These are phyloP conservation scores for Chaetomiaceae sp. DNA, from an alignment of 2,329 filamentous ascomycete species.

Conservation along the genomic window DNA sequence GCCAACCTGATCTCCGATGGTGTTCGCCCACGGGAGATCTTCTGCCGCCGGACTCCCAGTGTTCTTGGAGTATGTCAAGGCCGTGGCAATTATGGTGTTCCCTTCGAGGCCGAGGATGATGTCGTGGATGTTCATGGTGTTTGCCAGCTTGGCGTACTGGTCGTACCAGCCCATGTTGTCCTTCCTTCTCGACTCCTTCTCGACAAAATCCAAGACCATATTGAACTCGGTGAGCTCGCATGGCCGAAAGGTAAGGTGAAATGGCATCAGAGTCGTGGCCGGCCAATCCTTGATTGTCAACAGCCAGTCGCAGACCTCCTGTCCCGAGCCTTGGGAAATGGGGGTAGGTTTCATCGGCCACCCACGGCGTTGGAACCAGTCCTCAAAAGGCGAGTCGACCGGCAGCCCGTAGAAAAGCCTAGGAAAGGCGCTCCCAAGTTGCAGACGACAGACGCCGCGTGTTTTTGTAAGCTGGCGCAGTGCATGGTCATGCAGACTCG, in stretches of 20 bases:
- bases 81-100: constrained; percentile 46
- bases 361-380: constrained; percentile 52
- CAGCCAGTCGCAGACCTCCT: constrained; percentile 51
- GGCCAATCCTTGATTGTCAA: constrained; percentile 49
- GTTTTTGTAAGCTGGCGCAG: constrained; percentile 45
- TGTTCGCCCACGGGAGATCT: constrained; percentile 53
- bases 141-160: constrained; percentile 50
- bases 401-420: constrained; percentile 54
- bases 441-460: constrained; percentile 49
- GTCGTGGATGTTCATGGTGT: constrained; percentile 46
- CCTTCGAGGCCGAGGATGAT: constrained; percentile 51
- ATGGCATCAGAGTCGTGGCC: constrained; percentile 36
- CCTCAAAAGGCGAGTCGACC: constrained; percentile 36
- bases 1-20: constrained; percentile 48
- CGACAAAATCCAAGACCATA: constrained; percentile 46
- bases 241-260: constrained; percentile 41
- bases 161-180: constrained; percentile 55
- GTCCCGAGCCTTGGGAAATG: constrained; percentile 43
- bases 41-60: constrained; percentile 43
- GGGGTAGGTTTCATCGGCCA: constrained; percentile 49
- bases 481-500: constrained; percentile 49
- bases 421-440: constrained; percentile 56
- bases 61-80: constrained; percentile 49
- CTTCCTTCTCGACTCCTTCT: constrained; percentile 43
- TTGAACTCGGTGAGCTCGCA: constrained; percentile 45